Evolutionary conservation across 306 rosid species (phyloP), one percentile per base, ranked within the genome.

Genomic region (Inga leiocalycina): DNA sequence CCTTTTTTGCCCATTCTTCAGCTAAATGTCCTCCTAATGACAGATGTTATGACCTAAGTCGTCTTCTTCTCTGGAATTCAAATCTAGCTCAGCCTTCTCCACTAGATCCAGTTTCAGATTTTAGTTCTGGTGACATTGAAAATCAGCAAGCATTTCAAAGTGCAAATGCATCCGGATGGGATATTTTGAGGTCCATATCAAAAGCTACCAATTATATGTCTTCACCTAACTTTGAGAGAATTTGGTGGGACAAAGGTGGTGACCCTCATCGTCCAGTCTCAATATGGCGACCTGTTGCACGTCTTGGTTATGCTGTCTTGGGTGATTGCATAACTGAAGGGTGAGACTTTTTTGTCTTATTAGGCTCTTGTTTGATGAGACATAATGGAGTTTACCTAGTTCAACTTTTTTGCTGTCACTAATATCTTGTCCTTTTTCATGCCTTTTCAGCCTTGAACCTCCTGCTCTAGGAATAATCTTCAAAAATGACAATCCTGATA

Each of bases 161-260:
- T 69, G 80, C 81, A 70, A 89, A 83, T 83, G 82, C 99, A 59
- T 92, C 99, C 79, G 94, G 98, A 71, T 94, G 92, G 97, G 99
- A 92, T 76, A 82, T 87, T 71, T 85, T 92, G 74, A 92, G 93
- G 83, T 92, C 97, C 83, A 87, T 92, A 76, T 91, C 99, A 24
- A 94, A 90, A 88, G 88, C 93, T 90, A 88, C 87, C 84, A 90
- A 80, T 51, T 91, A 89, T 77, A 79, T 88, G 86, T 92, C 99
- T 62, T 94, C 95, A 46, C 98, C 98, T 1, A 91, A 94, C 88
- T 96, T 96, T 62, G 99, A 96, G 89, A 93, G 97, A 83, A 94
- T 96, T 84, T 96, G 98, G 99, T 94, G 99, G 99, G 98, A 96
- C 86, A 96, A 91, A 89, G 98, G 99, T 78, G 77, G 89, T 79